phyloP scores from a whole-genome alignment of 345 rosid species.

The Eucalyptus tenuipes region DNA sequence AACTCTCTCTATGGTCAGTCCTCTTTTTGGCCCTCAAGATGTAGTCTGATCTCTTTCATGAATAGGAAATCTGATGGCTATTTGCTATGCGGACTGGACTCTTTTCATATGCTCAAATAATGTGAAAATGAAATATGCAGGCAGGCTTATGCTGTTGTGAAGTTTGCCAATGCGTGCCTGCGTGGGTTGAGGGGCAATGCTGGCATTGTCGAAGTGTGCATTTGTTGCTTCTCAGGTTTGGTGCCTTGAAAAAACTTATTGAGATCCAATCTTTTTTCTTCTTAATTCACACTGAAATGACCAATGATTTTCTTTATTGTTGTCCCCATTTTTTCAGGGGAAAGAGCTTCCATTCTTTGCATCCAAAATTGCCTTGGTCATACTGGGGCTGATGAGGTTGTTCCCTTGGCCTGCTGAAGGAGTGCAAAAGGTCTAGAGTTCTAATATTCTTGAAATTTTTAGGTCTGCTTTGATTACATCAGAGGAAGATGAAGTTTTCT shows the following conservation, averaged over 20 bases:
- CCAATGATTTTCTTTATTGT: neutral
- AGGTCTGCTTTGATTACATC: neutral
- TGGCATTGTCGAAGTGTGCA: slow-evolving; percentile 56
- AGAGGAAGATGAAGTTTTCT: neutral
- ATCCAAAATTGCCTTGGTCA: slow-evolving; percentile 66
- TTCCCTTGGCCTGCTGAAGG: slow-evolving; percentile 68
- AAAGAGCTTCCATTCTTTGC: slow-evolving; percentile 98
- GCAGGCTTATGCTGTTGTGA: slow-evolving; percentile 76
- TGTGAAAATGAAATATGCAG: slow-evolving; percentile 12
- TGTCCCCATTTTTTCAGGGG: slow-evolving; percentile 22
- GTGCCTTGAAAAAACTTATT: neutral
- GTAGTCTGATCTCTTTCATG: neutral
- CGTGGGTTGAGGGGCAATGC: slow-evolving; percentile 79
- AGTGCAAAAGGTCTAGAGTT: slow-evolving; percentile 50
- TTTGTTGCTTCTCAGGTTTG: slow-evolving; percentile 65
- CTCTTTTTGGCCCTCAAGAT: neutral
- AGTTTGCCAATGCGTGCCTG: slow-evolving; percentile 88
- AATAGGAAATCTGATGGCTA: neutral
- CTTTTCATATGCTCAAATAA: neutral
- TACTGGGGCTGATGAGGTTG: slow-evolving; percentile 50
- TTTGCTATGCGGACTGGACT: neutral
- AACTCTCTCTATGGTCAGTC: slow-evolving; percentile 70
- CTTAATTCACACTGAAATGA: neutral
- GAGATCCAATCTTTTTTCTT: neutral
- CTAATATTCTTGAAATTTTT: neutral